These are phyloP conservation scores for Eucalyptus virginea DNA, from an alignment of 345 rosid genomes.

Conservation along the genomic window DNA sequence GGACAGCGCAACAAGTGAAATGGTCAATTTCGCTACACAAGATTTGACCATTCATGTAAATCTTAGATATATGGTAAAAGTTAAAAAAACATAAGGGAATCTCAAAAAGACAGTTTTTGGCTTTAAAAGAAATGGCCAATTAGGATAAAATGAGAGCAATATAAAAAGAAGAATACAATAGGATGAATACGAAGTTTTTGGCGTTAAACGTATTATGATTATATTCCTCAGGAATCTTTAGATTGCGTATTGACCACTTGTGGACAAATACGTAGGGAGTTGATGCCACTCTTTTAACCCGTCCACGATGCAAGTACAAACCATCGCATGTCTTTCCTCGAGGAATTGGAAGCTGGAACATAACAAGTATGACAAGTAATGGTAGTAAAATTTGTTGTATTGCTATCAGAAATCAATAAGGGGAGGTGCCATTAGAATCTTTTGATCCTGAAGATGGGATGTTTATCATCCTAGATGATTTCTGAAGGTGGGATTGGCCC, in stretches of 20 bases:
- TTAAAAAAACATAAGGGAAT: not conserved
- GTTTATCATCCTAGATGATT: not conserved
- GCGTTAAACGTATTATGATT: not conserved
- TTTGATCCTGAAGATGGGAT: not conserved
- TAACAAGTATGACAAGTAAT: not conserved
- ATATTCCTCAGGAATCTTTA: not conserved
- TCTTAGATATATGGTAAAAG: not conserved
- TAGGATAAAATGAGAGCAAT: not conserved
- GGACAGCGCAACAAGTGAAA: not conserved
- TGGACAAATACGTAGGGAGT: not conserved
- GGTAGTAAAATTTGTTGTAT: not conserved
- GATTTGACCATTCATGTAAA: not conserved
- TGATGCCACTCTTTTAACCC: not conserved
- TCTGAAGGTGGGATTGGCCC: not conserved
- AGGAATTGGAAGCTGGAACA: not conserved
- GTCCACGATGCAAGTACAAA: not conserved
- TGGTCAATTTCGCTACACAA: not conserved
- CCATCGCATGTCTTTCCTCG: not conserved
- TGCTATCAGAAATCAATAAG: not conserved
- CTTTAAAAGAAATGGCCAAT: not conserved
- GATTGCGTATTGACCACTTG: not conserved
- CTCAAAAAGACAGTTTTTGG: not conserved
- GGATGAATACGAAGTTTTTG: not conserved
- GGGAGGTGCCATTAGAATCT: not conserved
- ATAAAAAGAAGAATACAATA: rapidly evolving